phyloP scores from a whole-genome alignment of 805 yeast genomes.

The Pichia occidentalis region DNA sequence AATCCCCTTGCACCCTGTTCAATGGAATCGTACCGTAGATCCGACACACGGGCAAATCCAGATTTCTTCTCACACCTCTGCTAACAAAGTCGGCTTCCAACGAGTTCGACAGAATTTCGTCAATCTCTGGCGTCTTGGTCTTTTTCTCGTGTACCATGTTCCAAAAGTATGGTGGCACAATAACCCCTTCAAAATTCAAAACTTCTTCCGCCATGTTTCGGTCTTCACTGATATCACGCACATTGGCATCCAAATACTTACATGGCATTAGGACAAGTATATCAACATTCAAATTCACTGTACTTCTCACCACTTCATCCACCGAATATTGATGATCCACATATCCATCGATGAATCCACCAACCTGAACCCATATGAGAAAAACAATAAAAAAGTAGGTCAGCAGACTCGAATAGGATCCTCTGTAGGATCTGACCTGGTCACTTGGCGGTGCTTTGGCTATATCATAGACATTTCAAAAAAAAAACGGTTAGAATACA shows the following conservation, averaged over 20 bases:
- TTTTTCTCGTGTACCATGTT: constrained; percentile 32
- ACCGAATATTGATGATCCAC: constrained; percentile 74
- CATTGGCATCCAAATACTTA: constrained; percentile 63
- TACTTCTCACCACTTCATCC: constrained; percentile 50
- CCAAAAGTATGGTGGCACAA: constrained; percentile 42
- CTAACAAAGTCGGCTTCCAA: constrained; percentile 56
- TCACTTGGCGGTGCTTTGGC: constrained; percentile 68
- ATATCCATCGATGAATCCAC: constrained; percentile 77
- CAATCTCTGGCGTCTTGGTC: constrained; percentile 55
- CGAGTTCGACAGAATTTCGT: constrained; percentile 58
- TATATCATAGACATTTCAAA: no score
- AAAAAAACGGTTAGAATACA: neutral
- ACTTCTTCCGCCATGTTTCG: constrained; percentile 70
- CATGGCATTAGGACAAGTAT: constrained; percentile 82
- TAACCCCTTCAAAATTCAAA: constrained; percentile 60
- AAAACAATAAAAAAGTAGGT: constrained; percentile 58
- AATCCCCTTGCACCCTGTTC: constrained; percentile 77
- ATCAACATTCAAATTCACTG: constrained; percentile 69
- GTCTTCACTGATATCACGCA: constrained; percentile 72
- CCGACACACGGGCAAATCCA: constrained; percentile 76
- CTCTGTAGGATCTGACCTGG: constrained; percentile 66
- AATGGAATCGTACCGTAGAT: constrained; percentile 79
- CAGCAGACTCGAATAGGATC: constrained; percentile 65
- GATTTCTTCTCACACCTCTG: constrained; percentile 36
- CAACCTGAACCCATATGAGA: constrained; percentile 77